Conservation (phyloP, 345 rosid species). For the Sisymbrium altissimum region DNA sequence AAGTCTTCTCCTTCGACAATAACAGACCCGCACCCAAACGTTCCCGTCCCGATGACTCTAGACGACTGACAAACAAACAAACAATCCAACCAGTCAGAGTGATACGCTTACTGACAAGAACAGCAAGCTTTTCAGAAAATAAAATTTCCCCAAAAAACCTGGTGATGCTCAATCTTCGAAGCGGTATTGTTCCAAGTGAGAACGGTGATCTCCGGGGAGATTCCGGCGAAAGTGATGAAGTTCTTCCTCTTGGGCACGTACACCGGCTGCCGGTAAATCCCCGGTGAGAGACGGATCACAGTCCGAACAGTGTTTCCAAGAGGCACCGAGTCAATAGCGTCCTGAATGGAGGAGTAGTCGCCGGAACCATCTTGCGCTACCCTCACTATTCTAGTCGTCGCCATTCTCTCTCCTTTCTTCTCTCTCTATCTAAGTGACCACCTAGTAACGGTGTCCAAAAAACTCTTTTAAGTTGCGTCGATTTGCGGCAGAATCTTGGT, state of each 20-base stretch:
- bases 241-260: slow-evolving; percentile 93
- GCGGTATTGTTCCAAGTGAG: slow-evolving; percentile 90
- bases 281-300: slow-evolving; percentile 72
- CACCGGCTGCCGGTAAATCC: slow-evolving; percentile 74
- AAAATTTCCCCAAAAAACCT: slow-evolving; percentile 37
- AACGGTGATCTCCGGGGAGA: slow-evolving; percentile 64
- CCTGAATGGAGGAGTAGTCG: slow-evolving; percentile 73
- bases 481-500: not conserved
- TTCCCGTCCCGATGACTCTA: slow-evolving; percentile 82
- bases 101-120: slow-evolving; percentile 10
- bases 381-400: slow-evolving; percentile 47
- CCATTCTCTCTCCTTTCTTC: slow-evolving; percentile 34
- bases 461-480: not conserved
- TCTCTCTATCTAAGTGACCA: not conserved
- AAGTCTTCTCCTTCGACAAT: slow-evolving; percentile 97
- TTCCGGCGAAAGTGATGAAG: slow-evolving; percentile 78
- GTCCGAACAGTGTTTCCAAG: slow-evolving; percentile 67
- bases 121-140: not conserved
- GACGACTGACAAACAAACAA: slow-evolving; percentile 38
- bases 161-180: slow-evolving; percentile 78
- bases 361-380: slow-evolving; percentile 79
- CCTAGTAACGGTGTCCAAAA: not conserved
- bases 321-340: slow-evolving; percentile 78
- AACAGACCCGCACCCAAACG: slow-evolving; percentile 86
- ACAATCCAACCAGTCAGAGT: not conserved